phyloP scores from a whole-genome alignment of 352 stramenopile genomes.

The Phytopythium delawarense region DNA sequence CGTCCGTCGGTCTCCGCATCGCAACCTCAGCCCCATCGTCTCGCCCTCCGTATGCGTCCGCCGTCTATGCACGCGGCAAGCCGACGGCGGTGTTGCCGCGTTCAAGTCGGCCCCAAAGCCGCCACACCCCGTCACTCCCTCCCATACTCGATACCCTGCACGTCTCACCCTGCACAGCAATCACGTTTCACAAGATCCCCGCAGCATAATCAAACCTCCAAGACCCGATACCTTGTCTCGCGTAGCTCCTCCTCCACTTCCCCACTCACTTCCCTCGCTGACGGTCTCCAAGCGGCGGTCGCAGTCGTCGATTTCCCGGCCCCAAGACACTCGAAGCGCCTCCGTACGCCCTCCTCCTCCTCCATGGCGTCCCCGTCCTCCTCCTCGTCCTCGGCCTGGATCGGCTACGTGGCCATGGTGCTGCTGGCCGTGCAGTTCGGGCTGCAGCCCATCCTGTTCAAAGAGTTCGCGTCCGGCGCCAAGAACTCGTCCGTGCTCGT shows the following conservation, averaged over 20 bases:
- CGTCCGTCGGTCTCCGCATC: not conserved
- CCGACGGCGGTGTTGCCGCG: not conserved
- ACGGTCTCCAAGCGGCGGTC: not conserved
- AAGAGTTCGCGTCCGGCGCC: slow-evolving; percentile 57
- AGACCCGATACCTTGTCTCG: not conserved
- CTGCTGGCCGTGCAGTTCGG: slow-evolving; percentile 80
- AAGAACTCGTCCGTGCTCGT: slow-evolving; percentile 65
- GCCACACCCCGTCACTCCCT: slow-evolving; percentile 1
- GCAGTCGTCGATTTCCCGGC: slow-evolving; percentile 4
- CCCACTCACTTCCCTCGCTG: not conserved
- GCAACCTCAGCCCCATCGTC: not conserved
- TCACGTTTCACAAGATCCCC: not conserved
- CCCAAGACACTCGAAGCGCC: not conserved
- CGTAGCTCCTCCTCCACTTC: not conserved
- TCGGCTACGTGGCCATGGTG: slow-evolving; percentile 50
- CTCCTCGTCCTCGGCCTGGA: slow-evolving; percentile 13
- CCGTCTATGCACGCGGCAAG: not conserved
- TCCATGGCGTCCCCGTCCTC: slow-evolving; percentile 1
- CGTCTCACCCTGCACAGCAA: not conserved
- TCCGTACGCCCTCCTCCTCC: not conserved
- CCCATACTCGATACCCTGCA: not conserved
- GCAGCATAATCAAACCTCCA: slow-evolving; percentile 7
- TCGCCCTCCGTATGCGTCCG: not conserved
- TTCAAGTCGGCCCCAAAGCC: not conserved
- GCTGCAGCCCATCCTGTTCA: slow-evolving; percentile 80